These are phyloP conservation scores for Curvularia hawaiiensis DNA, from an alignment of 2,329 filamentous ascomycete species.

Conservation along the genomic window DNA sequence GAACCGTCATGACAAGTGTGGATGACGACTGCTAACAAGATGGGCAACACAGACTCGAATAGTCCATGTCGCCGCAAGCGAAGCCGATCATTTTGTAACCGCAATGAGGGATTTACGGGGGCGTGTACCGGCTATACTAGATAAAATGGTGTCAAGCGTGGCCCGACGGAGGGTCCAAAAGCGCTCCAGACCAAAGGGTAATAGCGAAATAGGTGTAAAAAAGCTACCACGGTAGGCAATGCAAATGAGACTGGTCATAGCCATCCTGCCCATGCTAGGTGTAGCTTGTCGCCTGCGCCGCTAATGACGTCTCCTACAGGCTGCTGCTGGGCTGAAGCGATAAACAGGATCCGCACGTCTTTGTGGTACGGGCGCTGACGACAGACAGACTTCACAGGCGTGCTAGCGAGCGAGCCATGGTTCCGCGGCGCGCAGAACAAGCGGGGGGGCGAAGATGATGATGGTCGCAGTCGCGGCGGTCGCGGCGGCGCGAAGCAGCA, in stretches of 20 bases:
- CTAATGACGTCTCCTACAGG: slow-evolving; percentile 2
- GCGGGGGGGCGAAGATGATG: background rate
- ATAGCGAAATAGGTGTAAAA: slow-evolving; percentile 14
- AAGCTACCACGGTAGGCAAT: slow-evolving; percentile 12
- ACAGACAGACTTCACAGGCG: slow-evolving; percentile 19
- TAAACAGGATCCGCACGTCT: slow-evolving; percentile 3
- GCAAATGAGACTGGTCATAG: slow-evolving; percentile 16
- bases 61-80: slow-evolving; percentile 1
- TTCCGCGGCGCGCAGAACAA: slow-evolving; percentile 1
- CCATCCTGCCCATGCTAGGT: slow-evolving; percentile 9
- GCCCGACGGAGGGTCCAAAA: slow-evolving; percentile 15
- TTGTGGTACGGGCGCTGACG: slow-evolving; percentile 17
- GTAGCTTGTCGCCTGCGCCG: slow-evolving; percentile 8
- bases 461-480: too few relatives aligned
- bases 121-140: slow-evolving; percentile 12
- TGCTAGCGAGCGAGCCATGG: background rate
- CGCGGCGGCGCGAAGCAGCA: background rate
- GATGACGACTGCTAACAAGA: slow-evolving; percentile 18
- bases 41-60: slow-evolving; percentile 30
- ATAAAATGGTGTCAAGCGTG: slow-evolving; percentile 12
- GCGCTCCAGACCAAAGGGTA: slow-evolving; percentile 17
- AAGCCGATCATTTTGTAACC: background rate
- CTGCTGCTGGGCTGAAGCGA: slow-evolving; percentile 6
- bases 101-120: slow-evolving; percentile 13
- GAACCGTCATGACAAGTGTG: slow-evolving; percentile 21